phyloP scores from a whole-genome alignment of 495 filamentous ascomycete species.

The Hyaloscypha finlandica region DNA sequence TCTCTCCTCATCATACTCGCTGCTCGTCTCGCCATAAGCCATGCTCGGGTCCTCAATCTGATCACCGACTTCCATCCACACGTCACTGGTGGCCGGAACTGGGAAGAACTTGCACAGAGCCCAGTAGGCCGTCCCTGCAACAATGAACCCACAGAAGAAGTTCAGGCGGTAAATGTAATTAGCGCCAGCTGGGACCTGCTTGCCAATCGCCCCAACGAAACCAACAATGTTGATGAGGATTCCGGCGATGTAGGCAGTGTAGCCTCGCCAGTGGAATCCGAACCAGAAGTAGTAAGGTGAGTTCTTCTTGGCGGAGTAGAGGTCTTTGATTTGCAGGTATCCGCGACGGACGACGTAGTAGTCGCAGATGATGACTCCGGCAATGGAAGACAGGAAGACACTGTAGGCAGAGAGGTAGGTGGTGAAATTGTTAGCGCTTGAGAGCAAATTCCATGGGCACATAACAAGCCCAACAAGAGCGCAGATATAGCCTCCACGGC shows the following conservation, averaged over 20 bases:
- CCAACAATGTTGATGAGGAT: slow-evolving; percentile 93
- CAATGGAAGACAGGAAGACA: slow-evolving; percentile 93
- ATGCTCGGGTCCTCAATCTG: slow-evolving; percentile 55
- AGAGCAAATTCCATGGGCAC: slow-evolving; percentile 86
- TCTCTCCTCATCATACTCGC: slow-evolving; percentile 25
- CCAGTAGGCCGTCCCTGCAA: slow-evolving; percentile 70
- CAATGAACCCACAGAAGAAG: slow-evolving; percentile 82
- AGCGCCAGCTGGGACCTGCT: slow-evolving; percentile 68
- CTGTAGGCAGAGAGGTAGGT: slow-evolving; percentile 93
- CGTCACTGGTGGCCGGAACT: slow-evolving; percentile 69
- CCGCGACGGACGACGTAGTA: slow-evolving; percentile 89
- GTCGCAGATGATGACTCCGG: slow-evolving; percentile 85
- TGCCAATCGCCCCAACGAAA: slow-evolving; percentile 80
- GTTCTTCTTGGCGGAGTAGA: slow-evolving; percentile 70
- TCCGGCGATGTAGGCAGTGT: slow-evolving; percentile 79
- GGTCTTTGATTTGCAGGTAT: slow-evolving; percentile 74
- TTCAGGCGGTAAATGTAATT: slow-evolving; percentile 89
- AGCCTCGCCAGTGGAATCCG: slow-evolving; percentile 83
- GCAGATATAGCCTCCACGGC: slow-evolving; percentile 88
- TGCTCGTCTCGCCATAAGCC: slow-evolving; percentile 43
- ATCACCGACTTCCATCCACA: slow-evolving; percentile 81
- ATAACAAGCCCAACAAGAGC: slow-evolving; percentile 81
- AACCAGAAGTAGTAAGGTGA: slow-evolving; percentile 73
- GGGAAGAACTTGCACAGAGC: slow-evolving; percentile 67
- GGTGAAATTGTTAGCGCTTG: slow-evolving; percentile 83